Evolutionary conservation across 2,329 filamentous ascomycete genomes (phyloP).

Genomic region (Xylaria polymorpha): DNA sequence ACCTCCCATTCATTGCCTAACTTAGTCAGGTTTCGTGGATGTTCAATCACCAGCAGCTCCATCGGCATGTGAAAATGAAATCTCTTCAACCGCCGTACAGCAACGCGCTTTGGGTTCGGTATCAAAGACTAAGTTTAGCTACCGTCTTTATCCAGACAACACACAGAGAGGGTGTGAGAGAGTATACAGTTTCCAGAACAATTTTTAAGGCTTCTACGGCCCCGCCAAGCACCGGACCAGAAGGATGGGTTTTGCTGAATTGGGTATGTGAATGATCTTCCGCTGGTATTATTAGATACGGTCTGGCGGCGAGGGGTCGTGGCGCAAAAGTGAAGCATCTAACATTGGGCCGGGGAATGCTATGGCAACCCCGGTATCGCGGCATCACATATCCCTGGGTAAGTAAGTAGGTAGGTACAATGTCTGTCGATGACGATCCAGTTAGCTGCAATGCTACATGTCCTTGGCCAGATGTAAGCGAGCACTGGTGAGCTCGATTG

Average conservation of each 20-base stretch:
- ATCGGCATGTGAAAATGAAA: slow-evolving; percentile 3
- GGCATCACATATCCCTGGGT: slow-evolving; percentile 7
- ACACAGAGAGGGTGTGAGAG: too few species aligned
- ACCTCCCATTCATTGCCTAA: background rate
- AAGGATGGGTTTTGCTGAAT: background rate
- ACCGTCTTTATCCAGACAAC: background rate
- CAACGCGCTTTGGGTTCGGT: background rate
- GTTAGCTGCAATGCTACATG: slow-evolving; percentile 27
- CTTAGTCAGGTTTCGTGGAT: background rate
- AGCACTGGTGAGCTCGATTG: background rate
- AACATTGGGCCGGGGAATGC: background rate
- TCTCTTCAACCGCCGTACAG: too few species aligned
- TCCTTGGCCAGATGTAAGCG: slow-evolving; percentile 6
- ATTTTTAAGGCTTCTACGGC: background rate
- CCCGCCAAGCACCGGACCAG: background rate
- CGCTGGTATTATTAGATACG: background rate
- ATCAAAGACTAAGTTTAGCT: background rate
- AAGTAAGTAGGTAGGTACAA: too few species aligned
- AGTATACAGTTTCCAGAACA: slow-evolving; percentile 7
- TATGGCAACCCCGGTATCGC: slow-evolving; percentile 7
- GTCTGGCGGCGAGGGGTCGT: background rate
- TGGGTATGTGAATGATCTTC: background rate
- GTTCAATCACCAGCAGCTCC: background rate
- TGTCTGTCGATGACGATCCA: background rate
- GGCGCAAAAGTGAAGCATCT: background rate